These are phyloP conservation scores for Berkeleyomyces rouxiae DNA, from an alignment of 2,329 filamentous ascomycete species.

Conservation along the genomic window DNA sequence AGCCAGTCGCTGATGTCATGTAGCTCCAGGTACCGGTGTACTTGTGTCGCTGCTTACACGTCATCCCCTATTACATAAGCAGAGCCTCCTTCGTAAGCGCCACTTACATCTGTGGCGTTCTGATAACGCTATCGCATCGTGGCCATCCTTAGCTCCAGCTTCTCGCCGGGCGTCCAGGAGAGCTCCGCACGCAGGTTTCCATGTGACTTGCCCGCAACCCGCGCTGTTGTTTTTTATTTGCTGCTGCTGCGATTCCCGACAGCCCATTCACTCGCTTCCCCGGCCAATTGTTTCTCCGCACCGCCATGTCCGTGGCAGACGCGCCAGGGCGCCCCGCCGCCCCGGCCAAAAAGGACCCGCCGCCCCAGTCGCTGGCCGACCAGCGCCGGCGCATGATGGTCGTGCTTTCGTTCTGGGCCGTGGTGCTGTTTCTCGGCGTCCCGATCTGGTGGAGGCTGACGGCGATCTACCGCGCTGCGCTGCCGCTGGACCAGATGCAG, in stretches of 20 bases:
- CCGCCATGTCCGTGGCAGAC: not conserved
- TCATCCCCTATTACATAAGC: too few relatives aligned
- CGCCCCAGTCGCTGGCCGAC: constrained; percentile 58
- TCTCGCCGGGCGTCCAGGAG: not conserved
- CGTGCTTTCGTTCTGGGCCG: constrained; percentile 77
- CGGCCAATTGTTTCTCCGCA: not conserved
- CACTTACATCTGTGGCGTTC: not conserved
- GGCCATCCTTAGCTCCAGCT: not conserved
- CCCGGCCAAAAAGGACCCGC: constrained; percentile 30
- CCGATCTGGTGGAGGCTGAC: constrained; percentile 96
- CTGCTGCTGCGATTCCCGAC: not conserved
- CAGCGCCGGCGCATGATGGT: constrained; percentile 55
- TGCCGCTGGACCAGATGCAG: constrained; percentile 75
- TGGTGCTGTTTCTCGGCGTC: constrained; percentile 67
- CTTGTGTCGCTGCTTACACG: too few relatives aligned
- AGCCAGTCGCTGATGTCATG: too few relatives aligned
- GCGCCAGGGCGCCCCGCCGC: not conserved
- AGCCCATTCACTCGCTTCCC: not conserved
- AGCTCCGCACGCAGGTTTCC: not conserved
- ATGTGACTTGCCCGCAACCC: not conserved
- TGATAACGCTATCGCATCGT: not conserved
- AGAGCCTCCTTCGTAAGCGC: not conserved
- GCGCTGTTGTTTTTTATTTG: not conserved
- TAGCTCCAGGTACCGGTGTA: too few relatives aligned
- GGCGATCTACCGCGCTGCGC: constrained; percentile 68